Evolutionary conservation across 495 filamentous ascomycete species (phyloP), one percentile per base, ranked within the genome.

Genomic region (Daldinia caldariorum): DNA sequence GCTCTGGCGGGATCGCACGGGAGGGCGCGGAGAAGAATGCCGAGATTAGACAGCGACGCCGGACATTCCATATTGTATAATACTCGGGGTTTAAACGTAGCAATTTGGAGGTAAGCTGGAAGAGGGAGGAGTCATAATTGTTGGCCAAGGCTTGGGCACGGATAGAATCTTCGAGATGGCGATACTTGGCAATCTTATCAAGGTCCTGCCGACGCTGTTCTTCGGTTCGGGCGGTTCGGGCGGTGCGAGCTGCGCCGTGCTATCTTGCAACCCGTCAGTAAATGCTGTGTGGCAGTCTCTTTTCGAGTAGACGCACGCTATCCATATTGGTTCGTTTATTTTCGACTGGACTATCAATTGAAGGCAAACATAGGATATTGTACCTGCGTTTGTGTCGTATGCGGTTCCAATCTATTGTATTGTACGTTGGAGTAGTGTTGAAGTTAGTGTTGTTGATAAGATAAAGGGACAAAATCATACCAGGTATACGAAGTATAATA

Each of bases 21-120:
- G 78, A 85, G 76, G 74, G 78, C 82, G 69, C 79, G 76, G 81
- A 84, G 61, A 81, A 86, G 77, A 81, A 85, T 67, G 83, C 81
- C 83, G 82, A 83, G 73, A 79, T 84, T 84, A 88, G 82, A 76
- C 80, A 86, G 65, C 87, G 86, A 61, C 95, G 91, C 67, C 95
- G 92, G 80, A 91, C 88, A 83, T 99, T 99, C 95, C 95, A 99
- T 82, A 94, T 88, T 22, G 95, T 97, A 83, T 97, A 98, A 83
- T 97, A 97, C 80, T 99, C 95, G 10, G 95, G 96, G 81, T 99
- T 99, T 71, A 87, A 86, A 37, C 84, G 88, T 57, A 99, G 85
- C 58, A 99, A 87, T 60, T 89, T 88, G 16, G 93, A 90, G 34
- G 92, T 96, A 66, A 93, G 85, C 59, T 87, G 81, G 72, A 97